phyloP scores from a whole-genome alignment of 306 rosid genomes.

The Fragaria vesca region DNA sequence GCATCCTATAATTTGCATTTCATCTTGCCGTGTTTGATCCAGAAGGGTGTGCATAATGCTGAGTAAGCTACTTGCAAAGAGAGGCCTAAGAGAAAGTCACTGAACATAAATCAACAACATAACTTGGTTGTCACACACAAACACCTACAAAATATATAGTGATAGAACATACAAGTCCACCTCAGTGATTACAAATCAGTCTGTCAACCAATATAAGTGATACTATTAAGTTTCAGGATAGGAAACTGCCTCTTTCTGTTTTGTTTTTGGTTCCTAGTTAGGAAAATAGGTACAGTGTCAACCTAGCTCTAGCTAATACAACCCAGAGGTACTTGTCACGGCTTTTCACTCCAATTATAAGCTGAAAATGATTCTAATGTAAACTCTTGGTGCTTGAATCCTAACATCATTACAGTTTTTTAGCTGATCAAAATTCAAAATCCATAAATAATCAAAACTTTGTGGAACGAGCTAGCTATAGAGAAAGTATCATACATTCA shows the following conservation, averaged over 20 bases:
- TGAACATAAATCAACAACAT: slow-evolving; percentile 4
- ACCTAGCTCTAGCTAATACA: not conserved
- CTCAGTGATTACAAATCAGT: not conserved
- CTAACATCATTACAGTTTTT: too few species aligned
- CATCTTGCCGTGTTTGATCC: slow-evolving; percentile 86
- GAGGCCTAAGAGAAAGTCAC: slow-evolving; percentile 57
- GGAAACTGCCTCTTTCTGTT: not conserved
- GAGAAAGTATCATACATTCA: too few species aligned
- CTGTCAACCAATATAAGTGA: not conserved
- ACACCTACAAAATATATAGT: not conserved
- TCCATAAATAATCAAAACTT: too few species aligned
- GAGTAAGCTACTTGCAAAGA: slow-evolving; percentile 86
- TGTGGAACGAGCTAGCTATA: too few species aligned
- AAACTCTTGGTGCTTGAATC: too few species aligned
- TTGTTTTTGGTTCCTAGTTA: not conserved
- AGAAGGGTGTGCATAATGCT: slow-evolving; percentile 78
- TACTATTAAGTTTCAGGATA: not conserved
- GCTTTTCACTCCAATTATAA: not conserved
- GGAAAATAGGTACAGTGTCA: not conserved
- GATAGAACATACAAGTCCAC: not conserved
- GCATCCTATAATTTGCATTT: slow-evolving; percentile 88
- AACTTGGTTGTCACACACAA: slow-evolving; percentile 1
- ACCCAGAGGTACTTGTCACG: not conserved
- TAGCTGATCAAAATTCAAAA: too few species aligned
- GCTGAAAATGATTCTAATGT: too few species aligned